Conservation (phyloP, 805 yeast genomes). For the Cyberlindnera petersonii region DNA sequence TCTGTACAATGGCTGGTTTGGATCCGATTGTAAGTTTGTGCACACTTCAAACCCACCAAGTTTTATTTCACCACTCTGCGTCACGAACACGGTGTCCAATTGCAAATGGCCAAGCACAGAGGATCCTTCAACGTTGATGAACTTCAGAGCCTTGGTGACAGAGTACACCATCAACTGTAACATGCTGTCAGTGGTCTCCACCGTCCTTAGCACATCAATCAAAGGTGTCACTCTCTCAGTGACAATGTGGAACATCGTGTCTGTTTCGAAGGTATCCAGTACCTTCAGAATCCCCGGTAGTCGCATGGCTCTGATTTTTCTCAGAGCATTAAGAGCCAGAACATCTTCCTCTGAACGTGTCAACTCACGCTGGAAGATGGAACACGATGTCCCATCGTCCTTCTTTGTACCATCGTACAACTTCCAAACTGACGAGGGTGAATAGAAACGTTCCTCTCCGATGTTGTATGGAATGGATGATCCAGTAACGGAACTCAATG, state of each 20-base stretch:
- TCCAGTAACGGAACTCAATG: conserved; percentile 56
- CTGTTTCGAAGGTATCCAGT: conserved; percentile 62
- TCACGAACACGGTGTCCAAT: conserved; percentile 57
- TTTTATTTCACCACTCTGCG: conserved; percentile 75
- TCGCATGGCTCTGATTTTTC: conserved; percentile 51
- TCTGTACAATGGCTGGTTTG: conserved; percentile 32
- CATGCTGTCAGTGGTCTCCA: conserved; percentile 32
- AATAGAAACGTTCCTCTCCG: conserved; percentile 42
- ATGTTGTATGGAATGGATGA: conserved; percentile 54
- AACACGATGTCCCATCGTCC: conserved; percentile 47
- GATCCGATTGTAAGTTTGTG: conserved; percentile 39
- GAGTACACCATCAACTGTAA: conserved; percentile 52
- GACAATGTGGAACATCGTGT: conserved; percentile 51
- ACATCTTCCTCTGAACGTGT: conserved; percentile 32
- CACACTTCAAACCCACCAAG: conserved; percentile 76
- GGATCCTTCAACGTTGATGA: conserved; percentile 49
- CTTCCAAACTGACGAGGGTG: too few species aligned
- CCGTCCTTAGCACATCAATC: conserved; percentile 33
- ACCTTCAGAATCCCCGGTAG: conserved; percentile 67
- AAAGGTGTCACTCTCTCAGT: conserved; percentile 66
- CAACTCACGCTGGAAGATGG: conserved; percentile 63
- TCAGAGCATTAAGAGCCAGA: conserved; percentile 42
- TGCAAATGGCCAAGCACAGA: conserved; percentile 65
- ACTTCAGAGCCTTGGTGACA: conserved; percentile 51
- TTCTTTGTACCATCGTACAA: conserved; percentile 53